Base-by-base conservation (phyloP, 2,329 filamentous ascomycete species). In the Phaeosphaeria sp. region DNA sequence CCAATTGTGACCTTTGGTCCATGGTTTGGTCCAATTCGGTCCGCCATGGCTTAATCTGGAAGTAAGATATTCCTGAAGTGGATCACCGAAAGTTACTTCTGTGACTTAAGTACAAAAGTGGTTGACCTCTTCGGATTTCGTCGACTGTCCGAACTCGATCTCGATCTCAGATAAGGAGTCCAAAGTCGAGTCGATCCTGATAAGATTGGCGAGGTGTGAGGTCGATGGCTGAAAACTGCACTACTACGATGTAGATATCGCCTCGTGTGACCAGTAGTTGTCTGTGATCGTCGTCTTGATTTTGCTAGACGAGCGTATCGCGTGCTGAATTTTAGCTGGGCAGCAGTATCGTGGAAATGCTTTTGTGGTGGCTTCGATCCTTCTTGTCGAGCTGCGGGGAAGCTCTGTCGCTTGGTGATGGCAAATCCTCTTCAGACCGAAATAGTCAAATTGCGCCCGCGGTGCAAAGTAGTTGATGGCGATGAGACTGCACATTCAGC, bases 1-100 rank as follows among this genome's bases (percentile, higher is more conserved):
- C 73, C 73, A 59, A 80, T 77, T 20, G 76, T 77, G 46, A 75
- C 74, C 67, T 78, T 80, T 0, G 74, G 78, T 17, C 65, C 64
- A 7, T 71, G 72, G 50, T 80, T 77, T 6, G 80, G 79, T 11
- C 76, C 77, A 61, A 84, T 84, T 49, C 68, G 76, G 68, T 84
- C 80, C 49, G 73, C 59, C 65, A 66, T 67, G 42, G 40, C 53
- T 53, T 36, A 53, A 49, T 57, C 39, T 24, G 52, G 51, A 56
- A 49, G 52, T 48, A 47, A 56, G 56, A 48, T 59, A 55, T 25
- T 53, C 61, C 27, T 43, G 47, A 42, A 42, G 25, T 17, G 43
- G 22, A 42, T 48, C 45, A 30, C 45, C 22, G 25, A 30, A 30
- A 30, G 25, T 11, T 30, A 30, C 25, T 30, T 30, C 11, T n/a